Percentiles rank a stretch among this genome's conserved stretches.
Conservation (phyloP, 2,329 filamentous ascomycete genomes). For the Pseudopyrenochaeta lycopersici region DNA sequence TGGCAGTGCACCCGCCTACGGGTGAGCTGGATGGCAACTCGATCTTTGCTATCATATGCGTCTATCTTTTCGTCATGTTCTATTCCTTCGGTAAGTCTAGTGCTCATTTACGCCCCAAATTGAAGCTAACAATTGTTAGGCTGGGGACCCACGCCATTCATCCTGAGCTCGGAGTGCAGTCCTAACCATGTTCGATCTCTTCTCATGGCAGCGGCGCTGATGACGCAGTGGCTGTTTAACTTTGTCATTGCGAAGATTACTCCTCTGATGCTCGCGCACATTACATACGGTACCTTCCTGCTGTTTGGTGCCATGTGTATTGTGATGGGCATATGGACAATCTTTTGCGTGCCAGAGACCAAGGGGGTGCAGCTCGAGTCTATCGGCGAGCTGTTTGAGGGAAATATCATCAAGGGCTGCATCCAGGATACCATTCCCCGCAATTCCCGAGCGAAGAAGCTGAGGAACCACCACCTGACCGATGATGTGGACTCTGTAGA, state of each 20-base stretch:
- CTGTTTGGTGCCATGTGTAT: conserved; percentile 54
- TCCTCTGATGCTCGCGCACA: conserved; percentile 54
- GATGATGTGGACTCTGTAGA: conserved; percentile 39
- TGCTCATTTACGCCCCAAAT: not conserved
- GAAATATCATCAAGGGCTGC: conserved; percentile 51
- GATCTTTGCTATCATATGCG: conserved; percentile 61
- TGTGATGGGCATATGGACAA: conserved; percentile 52
- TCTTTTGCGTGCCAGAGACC: conserved; percentile 56
- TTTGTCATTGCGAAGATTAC: conserved; percentile 48
- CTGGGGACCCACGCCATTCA: conserved; percentile 58
- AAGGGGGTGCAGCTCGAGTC: conserved; percentile 55
- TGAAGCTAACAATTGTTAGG: conserved; percentile 25
- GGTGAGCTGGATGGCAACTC: conserved; percentile 47
- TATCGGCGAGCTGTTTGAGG: conserved; percentile 54
- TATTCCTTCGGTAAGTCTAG: conserved; percentile 53
- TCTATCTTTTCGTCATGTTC: conserved; percentile 60
- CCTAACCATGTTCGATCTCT: conserved; percentile 53
- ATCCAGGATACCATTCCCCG: conserved; percentile 50
- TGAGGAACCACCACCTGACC: conserved; percentile 40
- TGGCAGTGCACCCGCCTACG: conserved; percentile 44
- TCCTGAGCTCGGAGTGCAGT: conserved; percentile 53
- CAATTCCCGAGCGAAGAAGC: conserved; percentile 47
- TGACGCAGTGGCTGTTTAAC: conserved; percentile 56
- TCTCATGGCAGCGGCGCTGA: conserved; percentile 55
- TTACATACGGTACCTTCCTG: conserved; percentile 56